phyloP scores from a whole-genome alignment of 2,329 filamentous ascomycete genomes.

The Chaetomium sp. region DNA sequence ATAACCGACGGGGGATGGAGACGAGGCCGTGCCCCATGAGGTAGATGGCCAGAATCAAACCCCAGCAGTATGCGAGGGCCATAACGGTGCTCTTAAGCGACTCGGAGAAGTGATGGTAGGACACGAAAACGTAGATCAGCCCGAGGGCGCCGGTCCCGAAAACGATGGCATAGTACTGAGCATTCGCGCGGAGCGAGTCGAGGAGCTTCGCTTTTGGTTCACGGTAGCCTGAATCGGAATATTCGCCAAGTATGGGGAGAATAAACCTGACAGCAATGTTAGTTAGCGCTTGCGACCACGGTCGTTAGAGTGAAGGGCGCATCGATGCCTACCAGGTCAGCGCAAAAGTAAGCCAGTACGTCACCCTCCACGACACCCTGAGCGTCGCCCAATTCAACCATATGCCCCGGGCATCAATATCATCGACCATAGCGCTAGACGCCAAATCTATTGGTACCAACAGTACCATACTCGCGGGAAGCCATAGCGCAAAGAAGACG shows the following conservation, averaged over 20 bases:
- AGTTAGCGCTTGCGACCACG: slow-evolving; percentile 12
- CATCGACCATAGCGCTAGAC: slow-evolving; percentile 69
- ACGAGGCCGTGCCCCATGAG: slow-evolving; percentile 97
- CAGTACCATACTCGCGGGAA: slow-evolving; percentile 84
- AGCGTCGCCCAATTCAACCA: slow-evolving; percentile 77
- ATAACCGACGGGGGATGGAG: slow-evolving; percentile 74
- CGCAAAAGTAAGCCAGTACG: slow-evolving; percentile 94
- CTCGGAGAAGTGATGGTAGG: slow-evolving; percentile 64
- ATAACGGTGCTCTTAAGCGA: slow-evolving; percentile 81
- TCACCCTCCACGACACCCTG: slow-evolving; percentile 86
- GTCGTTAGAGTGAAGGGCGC: neutral
- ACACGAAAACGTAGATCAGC: slow-evolving; percentile 75
- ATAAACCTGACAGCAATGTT: slow-evolving; percentile 58
- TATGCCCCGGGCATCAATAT: slow-evolving; percentile 67
- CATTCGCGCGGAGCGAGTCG: slow-evolving; percentile 83
- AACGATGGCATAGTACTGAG: slow-evolving; percentile 78
- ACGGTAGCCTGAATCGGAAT: slow-evolving; percentile 87
- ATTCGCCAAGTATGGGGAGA: slow-evolving; percentile 87
- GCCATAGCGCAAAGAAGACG: slow-evolving; percentile 90
- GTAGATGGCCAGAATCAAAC: slow-evolving; percentile 84
- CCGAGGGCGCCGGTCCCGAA: slow-evolving; percentile 64
- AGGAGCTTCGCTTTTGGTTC: slow-evolving; percentile 73
- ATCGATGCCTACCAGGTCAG: slow-evolving; percentile 68
- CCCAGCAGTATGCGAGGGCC: slow-evolving; percentile 93
- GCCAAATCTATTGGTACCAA: slow-evolving; percentile 94